A percentile compares a stretch with the other conserved stretches of the same genome.
phyloP scores from a whole-genome alignment of 2,329 filamentous ascomycete genomes.

The Pseudocercospora pini-densiflorae region DNA sequence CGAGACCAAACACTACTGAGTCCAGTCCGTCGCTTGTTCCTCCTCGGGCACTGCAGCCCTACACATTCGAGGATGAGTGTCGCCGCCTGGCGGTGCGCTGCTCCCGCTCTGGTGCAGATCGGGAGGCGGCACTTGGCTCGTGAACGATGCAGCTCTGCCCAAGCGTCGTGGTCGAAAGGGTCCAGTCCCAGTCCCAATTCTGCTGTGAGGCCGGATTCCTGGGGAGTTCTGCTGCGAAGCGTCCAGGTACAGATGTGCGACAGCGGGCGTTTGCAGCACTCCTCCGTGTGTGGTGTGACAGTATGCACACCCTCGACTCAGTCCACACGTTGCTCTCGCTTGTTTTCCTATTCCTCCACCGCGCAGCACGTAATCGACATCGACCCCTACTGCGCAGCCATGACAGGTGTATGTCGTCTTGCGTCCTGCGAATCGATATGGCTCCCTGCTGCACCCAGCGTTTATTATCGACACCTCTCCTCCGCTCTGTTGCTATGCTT shows the following conservation, averaged over 20 bases:
- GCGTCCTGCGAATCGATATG: background rate
- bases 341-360: background rate
- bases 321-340: background rate
- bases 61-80: background rate
- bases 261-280: constrained; percentile 15
- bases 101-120: constrained; percentile 12
- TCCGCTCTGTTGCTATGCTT: constrained; percentile 1
- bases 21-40: background rate
- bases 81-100: background rate
- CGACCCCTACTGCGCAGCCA: background rate
- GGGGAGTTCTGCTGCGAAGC: background rate
- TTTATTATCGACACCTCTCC: background rate
- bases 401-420: constrained; percentile 10
- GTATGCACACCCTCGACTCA: background rate
- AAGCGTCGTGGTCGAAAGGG: constrained; percentile 4
- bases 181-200: background rate
- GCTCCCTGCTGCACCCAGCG: constrained; percentile 1
- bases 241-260: constrained; percentile 6
- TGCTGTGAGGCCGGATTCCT: background rate
- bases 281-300: background rate
- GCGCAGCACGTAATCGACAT: background rate
- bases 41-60: constrained; percentile 18
- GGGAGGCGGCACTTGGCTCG: constrained; percentile 9
- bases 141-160: constrained; percentile 18
- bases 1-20: background rate